phyloP scores from a whole-genome alignment of 768 basidiomycete genomes.

The Leucosporidium creatinivorum region DNA sequence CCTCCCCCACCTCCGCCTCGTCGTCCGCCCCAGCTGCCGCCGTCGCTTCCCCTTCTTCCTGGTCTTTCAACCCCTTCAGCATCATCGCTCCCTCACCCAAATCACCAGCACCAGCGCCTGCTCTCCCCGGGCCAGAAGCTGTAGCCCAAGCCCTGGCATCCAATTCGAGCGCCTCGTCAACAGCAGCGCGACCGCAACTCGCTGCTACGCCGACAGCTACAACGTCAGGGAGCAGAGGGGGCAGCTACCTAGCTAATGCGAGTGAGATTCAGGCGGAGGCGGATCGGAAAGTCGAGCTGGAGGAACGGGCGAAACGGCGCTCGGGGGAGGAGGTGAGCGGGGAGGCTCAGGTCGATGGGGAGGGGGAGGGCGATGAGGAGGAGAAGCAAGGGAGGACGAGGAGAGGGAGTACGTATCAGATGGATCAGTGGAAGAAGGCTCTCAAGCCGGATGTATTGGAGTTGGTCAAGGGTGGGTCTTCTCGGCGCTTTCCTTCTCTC shows the following conservation, averaged over 20 bases:
- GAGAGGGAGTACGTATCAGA: not conserved
- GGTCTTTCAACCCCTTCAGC: constrained; percentile 12
- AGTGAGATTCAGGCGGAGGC: constrained; percentile 13
- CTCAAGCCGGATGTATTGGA: constrained; percentile 65
- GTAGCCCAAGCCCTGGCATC: not conserved
- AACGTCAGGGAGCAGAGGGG: not conserved
- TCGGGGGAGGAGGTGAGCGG: constrained; percentile 11
- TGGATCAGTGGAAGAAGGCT: constrained; percentile 38
- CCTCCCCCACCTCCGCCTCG: not conserved
- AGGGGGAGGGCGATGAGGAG: not conserved
- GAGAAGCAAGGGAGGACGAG: not conserved
- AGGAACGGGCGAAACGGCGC: too few relatives aligned
- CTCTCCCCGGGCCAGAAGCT: not conserved
- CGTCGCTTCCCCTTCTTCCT: not conserved
- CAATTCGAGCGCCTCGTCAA: not conserved
- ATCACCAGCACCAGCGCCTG: not conserved
- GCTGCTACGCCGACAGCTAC: not conserved
- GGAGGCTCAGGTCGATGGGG: not conserved
- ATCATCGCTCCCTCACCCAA: constrained; percentile 1
- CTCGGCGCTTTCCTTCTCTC: not conserved
- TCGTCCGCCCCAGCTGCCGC: not conserved
- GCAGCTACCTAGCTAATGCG: constrained; percentile 8
- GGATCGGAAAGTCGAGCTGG: not conserved
- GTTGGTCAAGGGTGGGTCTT: constrained; percentile 62
- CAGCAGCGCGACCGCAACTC: not conserved